Evolutionary conservation across 1,284 basidiomycete species (phyloP), one percentile per base, ranked within the genome.

Genomic region (Marasmius tenuissimus): DNA sequence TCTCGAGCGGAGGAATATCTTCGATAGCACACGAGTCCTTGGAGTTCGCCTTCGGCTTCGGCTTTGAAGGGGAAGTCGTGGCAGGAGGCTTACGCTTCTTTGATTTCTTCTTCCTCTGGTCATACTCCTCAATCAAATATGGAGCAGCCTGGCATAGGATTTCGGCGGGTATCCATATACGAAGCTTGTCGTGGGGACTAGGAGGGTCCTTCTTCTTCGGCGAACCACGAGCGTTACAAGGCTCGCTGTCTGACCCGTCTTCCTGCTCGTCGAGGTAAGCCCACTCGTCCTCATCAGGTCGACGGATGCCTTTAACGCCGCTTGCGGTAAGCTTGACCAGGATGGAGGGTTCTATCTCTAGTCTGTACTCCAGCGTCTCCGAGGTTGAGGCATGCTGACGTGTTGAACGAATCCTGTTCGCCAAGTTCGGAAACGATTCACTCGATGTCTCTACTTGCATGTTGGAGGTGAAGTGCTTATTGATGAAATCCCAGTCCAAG

Each of bases 161-260:
- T 62, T 83, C 86, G 14, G 88, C 90, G 0, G 92, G 89, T 77
- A 92, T 80, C 90, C 90, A 92, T 38, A 94, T 68, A 34, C 89
- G 78, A 65, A 91, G 67, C 65, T 82, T 78, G 58, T 76, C 77
- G 34, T 76, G 62, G 5, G 90, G 81, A 65, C 82, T 78, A 3
- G 81, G 74, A 6, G 81, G 79, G 12, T 71, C 67, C 63, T 78
- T 82, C 69, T 78, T 79, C 12, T 65, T 66, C 38, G 69, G 67
- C 54, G 71, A 75, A 14, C 70, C 75, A 47, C 6, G 45, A 65
- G 67, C 71, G 67, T 73, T 78, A 49, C 66, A 69, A 45, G 65
- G 68, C 9, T 70, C 76, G 4, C 73, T 75, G 11, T 76, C 78
- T 55, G 62, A 61, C 2, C 14, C 45, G 50, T 78, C 79, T 34